Evolutionary conservation across 176 grass and related monocot species (phyloP).

Genomic region (Avena eriantha): DNA sequence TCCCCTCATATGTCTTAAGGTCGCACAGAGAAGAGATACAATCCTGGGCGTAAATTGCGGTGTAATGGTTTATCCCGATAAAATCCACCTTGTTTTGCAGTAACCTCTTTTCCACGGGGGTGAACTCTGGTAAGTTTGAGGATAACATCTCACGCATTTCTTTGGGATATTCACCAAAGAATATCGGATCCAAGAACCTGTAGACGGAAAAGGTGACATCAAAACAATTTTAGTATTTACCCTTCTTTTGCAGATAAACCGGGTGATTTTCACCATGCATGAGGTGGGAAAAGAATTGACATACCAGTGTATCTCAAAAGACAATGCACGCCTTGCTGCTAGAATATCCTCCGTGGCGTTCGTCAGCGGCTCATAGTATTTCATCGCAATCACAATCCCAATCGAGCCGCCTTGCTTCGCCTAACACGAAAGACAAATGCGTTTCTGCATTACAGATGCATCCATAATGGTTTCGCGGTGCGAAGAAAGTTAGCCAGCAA

Average conservation of each 20-base stretch:
- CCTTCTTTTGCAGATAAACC: not conserved
- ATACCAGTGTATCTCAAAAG: slow-evolving; percentile 50
- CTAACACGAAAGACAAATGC: slow-evolving; percentile 22
- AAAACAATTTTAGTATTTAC: not conserved
- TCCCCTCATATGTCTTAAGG: slow-evolving; percentile 34
- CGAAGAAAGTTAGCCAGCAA: too few relatives aligned
- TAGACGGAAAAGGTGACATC: not conserved
- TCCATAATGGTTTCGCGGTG: too few relatives aligned
- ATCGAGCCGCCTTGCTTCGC: slow-evolving; percentile 64
- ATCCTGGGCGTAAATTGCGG: slow-evolving; percentile 52
- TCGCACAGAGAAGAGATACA: slow-evolving; percentile 58
- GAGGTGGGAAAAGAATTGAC: not conserved
- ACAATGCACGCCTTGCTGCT: slow-evolving; percentile 48
- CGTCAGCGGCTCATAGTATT: slow-evolving; percentile 60
- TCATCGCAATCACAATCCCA: slow-evolving; percentile 52
- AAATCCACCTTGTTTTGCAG: slow-evolving; percentile 56
- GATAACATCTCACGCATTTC: slow-evolving; percentile 56
- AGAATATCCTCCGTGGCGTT: slow-evolving; percentile 52
- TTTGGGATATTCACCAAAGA: slow-evolving; percentile 58
- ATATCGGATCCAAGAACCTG: slow-evolving; percentile 71
- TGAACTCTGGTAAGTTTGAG: slow-evolving; percentile 59
- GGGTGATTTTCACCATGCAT: too few relatives aligned
- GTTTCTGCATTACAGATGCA: not conserved
- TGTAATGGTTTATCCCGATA: slow-evolving; percentile 75
- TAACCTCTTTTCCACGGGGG: slow-evolving; percentile 45